Conservation (phyloP, 371 early-diverging fungal genomes). For the Syncephalastrum sp. region DNA sequence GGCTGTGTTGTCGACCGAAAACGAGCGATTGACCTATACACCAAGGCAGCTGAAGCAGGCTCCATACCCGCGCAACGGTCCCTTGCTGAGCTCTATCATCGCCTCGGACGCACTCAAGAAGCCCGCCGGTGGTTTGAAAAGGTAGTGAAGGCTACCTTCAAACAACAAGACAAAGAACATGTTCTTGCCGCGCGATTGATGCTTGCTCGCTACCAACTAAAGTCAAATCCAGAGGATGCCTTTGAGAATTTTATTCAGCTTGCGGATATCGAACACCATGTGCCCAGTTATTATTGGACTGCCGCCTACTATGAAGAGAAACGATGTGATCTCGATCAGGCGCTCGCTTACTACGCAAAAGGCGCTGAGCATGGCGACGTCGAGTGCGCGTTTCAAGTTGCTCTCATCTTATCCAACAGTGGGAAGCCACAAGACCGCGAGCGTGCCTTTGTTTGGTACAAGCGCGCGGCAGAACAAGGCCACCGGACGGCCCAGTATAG, state of each 20-base stretch:
- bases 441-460: constrained; percentile 48
- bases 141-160: too few relatives aligned
- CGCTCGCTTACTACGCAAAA: constrained; percentile 22
- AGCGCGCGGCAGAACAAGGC: constrained; percentile 45
- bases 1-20: constrained; percentile 9
- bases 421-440: constrained; percentile 25
- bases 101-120: background rate
- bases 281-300: constrained; percentile 35
- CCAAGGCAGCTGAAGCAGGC: too few relatives aligned
- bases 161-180: too few relatives aligned
- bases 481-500: constrained; percentile 38
- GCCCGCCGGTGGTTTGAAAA: too few relatives aligned
- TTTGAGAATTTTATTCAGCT: constrained; percentile 29
- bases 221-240: constrained; percentile 28
- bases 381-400: constrained; percentile 31
- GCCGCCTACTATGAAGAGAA: constrained; percentile 41
- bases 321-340: constrained; percentile 11
- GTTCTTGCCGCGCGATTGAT: constrained; percentile 22
- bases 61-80: background rate
- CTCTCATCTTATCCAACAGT: constrained; percentile 32
- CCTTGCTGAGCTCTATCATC: constrained; percentile 4
- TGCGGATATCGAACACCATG: constrained; percentile 17
- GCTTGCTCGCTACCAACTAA: constrained; percentile 36
- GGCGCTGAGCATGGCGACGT: constrained; percentile 22
- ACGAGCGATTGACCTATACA: too few relatives aligned